Base-by-base conservation (phyloP, 108 stramenopile species). In the Cyclotella atomus region DNA sequence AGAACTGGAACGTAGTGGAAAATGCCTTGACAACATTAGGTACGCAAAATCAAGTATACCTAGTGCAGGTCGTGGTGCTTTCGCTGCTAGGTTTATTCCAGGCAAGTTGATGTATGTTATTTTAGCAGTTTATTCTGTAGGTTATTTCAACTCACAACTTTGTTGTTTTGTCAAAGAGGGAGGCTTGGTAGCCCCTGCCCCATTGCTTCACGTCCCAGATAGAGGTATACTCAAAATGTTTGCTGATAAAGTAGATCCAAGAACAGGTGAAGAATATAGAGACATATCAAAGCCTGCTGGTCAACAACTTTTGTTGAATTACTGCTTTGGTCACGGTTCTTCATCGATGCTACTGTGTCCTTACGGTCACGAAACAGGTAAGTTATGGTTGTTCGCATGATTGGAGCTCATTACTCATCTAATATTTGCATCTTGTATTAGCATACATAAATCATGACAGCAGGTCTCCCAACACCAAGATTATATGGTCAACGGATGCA, bases 251-350 rank as follows among this genome's bases (percentile, higher is more conserved):
- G 29, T 67, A 41, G 74, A 73, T 23, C 8, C 27, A 41, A 28
- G 9, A 23, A 79, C 64, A 25, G 43, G 56, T 19, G 57, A 71
- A 32, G 62, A 72, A 35, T 19, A 47, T 16, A 54, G 77, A 36
- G 60, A 70, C 29, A 14, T 53, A 27, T 59, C 74, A 21, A 46
- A 84, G 35, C 71, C 72, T 17, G 70, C 59, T 45, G 69, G 75
- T 24, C 32, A 78, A 10, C 92, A 93, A 50, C 65, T 93, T 0
- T 38, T 87, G 20, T 49, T 90, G 57, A 93, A 93, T 46, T 93
- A 93, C 56, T 93, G 92, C 35, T 90, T 88, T 81, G 86, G 86
- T 0, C 88, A 93, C 66, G 24, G 46, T 16, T 72, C 82, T 27
- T 79, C 86, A 29, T 70, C 88, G 4, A 14, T 88, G 10, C 41